phyloP scores from a whole-genome alignment of 192 early-diverging fungal species.

The Backusella macrospora region DNA sequence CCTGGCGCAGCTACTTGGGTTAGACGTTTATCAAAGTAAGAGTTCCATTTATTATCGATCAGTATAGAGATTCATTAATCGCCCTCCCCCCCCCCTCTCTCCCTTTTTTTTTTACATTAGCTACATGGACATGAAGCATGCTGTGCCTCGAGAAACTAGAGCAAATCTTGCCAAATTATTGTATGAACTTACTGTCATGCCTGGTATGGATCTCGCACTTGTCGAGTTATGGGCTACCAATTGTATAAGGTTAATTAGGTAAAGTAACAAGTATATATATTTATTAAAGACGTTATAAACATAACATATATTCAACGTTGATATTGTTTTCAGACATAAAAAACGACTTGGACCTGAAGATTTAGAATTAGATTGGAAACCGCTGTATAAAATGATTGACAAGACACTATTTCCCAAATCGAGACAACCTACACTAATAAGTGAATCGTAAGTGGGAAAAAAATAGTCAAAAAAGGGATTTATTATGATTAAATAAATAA shows the following conservation, averaged over 20 bases:
- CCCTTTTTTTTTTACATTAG: constrained; percentile 34
- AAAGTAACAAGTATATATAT: constrained; percentile 25
- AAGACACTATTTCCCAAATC: constrained; percentile 64
- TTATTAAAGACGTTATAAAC: background rate
- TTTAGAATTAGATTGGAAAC: constrained; percentile 75
- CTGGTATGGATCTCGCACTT: constrained; percentile 68
- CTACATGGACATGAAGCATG: constrained; percentile 68
- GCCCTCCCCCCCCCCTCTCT: background rate
- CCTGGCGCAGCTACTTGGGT: constrained; percentile 62
- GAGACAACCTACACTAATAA: constrained; percentile 64
- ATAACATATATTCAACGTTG: background rate
- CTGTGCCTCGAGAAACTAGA: constrained; percentile 57
- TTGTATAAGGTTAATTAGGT: constrained; percentile 71
- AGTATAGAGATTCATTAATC: background rate
- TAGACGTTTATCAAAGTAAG: constrained; percentile 58
- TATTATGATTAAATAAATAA: too few species aligned
- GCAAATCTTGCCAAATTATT: constrained; percentile 59
- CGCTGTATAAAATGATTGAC: constrained; percentile 67
- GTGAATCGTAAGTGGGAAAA: constrained; percentile 48
- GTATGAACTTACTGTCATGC: constrained; percentile 65
- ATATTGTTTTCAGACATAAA: constrained; percentile 56
- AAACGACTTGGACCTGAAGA: constrained; percentile 62
- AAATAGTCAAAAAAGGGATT: too few species aligned
- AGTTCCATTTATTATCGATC: background rate
- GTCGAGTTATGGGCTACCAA: constrained; percentile 64